Conservation (phyloP, 2,329 filamentous ascomycete genomes). For the Talaromyces funiculosus region DNA sequence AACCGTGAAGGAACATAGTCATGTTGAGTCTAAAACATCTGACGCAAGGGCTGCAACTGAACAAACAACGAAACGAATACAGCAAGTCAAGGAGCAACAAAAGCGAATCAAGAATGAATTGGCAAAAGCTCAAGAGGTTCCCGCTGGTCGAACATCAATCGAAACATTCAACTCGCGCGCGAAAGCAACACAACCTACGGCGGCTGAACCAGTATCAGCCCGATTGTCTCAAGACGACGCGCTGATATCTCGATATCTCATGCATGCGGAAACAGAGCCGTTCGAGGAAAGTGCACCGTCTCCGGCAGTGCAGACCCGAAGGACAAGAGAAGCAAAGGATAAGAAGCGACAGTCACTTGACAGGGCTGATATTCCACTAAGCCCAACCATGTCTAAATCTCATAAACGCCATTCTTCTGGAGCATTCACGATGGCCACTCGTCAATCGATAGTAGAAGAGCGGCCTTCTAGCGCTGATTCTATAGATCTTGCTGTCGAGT, state of each 20-base stretch:
- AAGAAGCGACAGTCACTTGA: slow-evolving; percentile 28
- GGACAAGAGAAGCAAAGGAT: slow-evolving; percentile 39
- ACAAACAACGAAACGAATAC: slow-evolving; percentile 53
- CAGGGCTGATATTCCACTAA: slow-evolving; percentile 25
- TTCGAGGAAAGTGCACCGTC: slow-evolving; percentile 63
- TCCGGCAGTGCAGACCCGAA: slow-evolving; percentile 60
- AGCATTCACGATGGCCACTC: slow-evolving; percentile 31
- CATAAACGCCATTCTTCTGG: slow-evolving; percentile 38
- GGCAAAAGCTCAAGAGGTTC: slow-evolving; percentile 32
- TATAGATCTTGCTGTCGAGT: slow-evolving; percentile 78
- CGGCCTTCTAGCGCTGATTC: slow-evolving; percentile 76
- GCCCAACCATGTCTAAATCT: slow-evolving; percentile 19
- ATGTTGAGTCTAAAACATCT: slow-evolving; percentile 34
- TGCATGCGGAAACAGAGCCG: slow-evolving; percentile 22
- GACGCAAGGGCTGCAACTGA: slow-evolving; percentile 44
- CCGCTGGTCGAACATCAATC: slow-evolving; percentile 20
- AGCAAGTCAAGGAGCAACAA: slow-evolving; percentile 53
- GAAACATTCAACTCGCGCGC: slow-evolving; percentile 5
- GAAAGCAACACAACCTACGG: neutral
- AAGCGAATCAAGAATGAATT: slow-evolving; percentile 49
- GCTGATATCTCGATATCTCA: slow-evolving; percentile 20
- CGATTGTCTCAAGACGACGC: slow-evolving; percentile 12
- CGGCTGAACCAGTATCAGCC: slow-evolving; percentile 17
- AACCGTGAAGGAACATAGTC: slow-evolving; percentile 30
- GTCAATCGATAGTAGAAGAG: slow-evolving; percentile 56